Conservation (phyloP, 768 basidiomycete species). For the Mycena alexandri region DNA sequence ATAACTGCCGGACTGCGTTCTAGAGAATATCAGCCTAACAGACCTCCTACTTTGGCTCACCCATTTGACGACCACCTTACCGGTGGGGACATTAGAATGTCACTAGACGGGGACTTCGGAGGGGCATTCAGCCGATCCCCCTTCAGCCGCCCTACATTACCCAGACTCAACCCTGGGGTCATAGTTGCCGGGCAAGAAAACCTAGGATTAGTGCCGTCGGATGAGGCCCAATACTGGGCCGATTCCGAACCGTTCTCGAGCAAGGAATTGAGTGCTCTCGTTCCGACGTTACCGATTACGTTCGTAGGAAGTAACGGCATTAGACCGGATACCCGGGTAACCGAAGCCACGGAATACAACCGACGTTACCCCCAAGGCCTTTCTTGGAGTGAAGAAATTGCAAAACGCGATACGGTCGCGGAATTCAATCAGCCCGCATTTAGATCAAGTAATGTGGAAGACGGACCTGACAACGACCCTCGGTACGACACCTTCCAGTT, state of each 20-base stretch:
- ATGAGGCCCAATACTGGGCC: neutral
- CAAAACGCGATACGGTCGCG: neutral
- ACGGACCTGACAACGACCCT: no score
- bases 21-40: no score
- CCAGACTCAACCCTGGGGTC: neutral
- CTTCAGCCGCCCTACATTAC: neutral
- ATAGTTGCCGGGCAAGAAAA: neutral
- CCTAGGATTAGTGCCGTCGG: neutral
- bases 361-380: neutral
- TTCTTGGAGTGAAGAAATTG: neutral
- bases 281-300: no score
- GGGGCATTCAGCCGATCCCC: neutral
- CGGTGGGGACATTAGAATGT: no score
- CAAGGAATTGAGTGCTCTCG: neutral
- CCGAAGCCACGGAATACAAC: neutral
- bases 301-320: no score
- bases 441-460: no score
- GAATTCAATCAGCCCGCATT: neutral
- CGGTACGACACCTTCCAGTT: no score
- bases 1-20: no score
- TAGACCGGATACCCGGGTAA: neutral
- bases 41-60: no score
- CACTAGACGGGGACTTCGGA: neutral
- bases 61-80: no score
- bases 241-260: neutral